Evolutionary conservation across 2,329 filamentous ascomycete species (phyloP).

Genomic region (Pseudocercospora cruenta): DNA sequence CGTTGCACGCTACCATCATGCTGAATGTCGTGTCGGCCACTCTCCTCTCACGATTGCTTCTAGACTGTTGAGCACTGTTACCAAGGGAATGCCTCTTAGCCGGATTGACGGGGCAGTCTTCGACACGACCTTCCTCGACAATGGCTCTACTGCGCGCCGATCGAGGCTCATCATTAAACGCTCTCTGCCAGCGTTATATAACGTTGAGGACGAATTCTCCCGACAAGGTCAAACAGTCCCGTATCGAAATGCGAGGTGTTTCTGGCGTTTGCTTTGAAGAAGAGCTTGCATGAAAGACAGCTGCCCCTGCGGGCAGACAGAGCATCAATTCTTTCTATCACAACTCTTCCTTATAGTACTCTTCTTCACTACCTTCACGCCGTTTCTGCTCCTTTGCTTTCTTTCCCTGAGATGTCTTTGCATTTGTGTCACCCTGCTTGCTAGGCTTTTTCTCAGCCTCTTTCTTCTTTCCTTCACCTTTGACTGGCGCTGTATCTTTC

Average conservation of each 20-base stretch:
- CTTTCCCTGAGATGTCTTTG: slow-evolving; percentile 12
- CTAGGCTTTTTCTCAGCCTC: slow-evolving; percentile 11
- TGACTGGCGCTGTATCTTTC: background rate
- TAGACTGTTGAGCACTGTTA: background rate
- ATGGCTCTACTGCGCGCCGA: background rate
- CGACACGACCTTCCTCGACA: background rate
- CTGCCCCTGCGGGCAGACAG: background rate
- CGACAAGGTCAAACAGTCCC: background rate
- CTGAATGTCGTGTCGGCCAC: background rate
- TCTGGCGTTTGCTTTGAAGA: background rate
- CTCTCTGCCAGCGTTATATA: background rate
- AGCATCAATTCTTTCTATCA: background rate
- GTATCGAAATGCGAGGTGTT: background rate
- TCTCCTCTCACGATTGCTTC: background rate
- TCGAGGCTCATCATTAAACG: background rate
- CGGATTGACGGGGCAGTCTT: background rate
- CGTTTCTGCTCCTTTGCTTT: slow-evolving; percentile 15
- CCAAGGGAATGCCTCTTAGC: background rate
- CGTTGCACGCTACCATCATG: background rate
- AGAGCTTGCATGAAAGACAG: background rate
- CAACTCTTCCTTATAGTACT: slow-evolving; percentile 33
- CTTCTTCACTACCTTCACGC: slow-evolving; percentile 30
- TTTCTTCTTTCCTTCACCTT: slow-evolving; percentile 1
- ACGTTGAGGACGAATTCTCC: background rate
- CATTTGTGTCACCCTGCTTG: slow-evolving; percentile 31